Percentiles rank a stretch among this genome's conserved stretches.
Conservation (phyloP, 2,329 filamentous ascomycete genomes). For the Lachnellula suecica region DNA sequence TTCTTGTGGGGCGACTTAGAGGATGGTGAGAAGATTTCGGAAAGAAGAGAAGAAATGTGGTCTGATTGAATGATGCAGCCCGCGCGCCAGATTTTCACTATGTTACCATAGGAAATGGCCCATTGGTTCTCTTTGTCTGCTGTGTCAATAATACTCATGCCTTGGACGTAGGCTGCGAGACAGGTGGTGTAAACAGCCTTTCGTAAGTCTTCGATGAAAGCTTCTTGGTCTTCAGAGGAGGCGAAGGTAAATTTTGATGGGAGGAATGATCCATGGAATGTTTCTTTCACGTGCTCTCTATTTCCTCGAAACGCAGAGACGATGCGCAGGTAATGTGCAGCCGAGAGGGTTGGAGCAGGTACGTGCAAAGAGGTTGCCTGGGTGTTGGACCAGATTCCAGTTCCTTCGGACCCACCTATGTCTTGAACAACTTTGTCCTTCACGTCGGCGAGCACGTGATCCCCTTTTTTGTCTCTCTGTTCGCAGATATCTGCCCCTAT, state of each 20-base stretch:
- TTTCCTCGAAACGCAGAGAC: slow-evolving; percentile 61
- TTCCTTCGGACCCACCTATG: slow-evolving; percentile 64
- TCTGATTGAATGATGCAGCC: slow-evolving; percentile 73
- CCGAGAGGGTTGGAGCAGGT: slow-evolving; percentile 61
- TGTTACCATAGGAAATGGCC: slow-evolving; percentile 51
- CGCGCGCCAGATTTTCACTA: slow-evolving; percentile 64
- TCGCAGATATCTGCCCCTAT: slow-evolving; percentile 63
- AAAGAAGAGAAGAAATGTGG: slow-evolving; percentile 60
- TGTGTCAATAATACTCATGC: slow-evolving; percentile 61
- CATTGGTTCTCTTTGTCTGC: slow-evolving; percentile 59
- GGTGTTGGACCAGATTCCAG: slow-evolving; percentile 63
- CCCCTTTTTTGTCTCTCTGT: slow-evolving; percentile 43
- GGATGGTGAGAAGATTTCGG: slow-evolving; percentile 38
- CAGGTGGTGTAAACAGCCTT: slow-evolving; percentile 61
- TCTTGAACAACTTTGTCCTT: slow-evolving; percentile 73
- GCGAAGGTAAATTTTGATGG: slow-evolving; percentile 26
- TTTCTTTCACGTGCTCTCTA: slow-evolving; percentile 50
- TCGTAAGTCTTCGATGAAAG: slow-evolving; percentile 57
- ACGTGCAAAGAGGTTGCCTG: slow-evolving; percentile 62
- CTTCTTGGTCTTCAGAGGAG: slow-evolving; percentile 35
- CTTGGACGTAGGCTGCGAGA: slow-evolving; percentile 63
- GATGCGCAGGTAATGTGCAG: slow-evolving; percentile 61
- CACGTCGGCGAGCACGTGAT: slow-evolving; percentile 58
- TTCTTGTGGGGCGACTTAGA: slow-evolving; percentile 36
- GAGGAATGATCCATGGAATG: slow-evolving; percentile 36